Base-by-base conservation (phyloP, 225 moss, liverwort and hornwort species). In the Pleurozium schreberi region DNA sequence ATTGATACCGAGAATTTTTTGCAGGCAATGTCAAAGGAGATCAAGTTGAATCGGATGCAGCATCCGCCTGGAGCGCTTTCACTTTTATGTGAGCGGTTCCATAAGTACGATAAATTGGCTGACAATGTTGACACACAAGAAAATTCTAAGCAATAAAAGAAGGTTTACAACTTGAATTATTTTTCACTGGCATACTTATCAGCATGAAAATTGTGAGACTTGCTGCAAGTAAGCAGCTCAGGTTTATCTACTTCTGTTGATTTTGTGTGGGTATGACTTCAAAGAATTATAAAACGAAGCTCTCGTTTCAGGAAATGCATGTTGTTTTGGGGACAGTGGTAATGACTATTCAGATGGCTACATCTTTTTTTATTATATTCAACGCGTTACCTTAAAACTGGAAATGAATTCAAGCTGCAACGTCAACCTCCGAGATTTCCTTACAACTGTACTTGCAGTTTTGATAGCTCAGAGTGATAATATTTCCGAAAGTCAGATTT, bases 11-110 rank as follows among this genome's bases (percentile, higher is more conserved):
- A 84, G 40, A 28, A 43, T 88, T 76, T 68, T 40, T 88, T 80
- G 75, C 95, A 99, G 99, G 95, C 93, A 14, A 99, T 99, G 99
- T 95, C 96, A 6, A 94, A 92, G 89, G 97, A 99, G 88, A 92
- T 94, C 18, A 99, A 99, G 88, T 89, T 96, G 82, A 99, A 99
- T 87, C 93, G 95, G 77, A 96, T 99, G 99, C 99, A 99, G 83
- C 97, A 99, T 86, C 88, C 99, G 60, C 90, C 93, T 67, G 97
- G 94, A 75, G 92, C 91, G 23, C 95, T 99, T 58, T 84, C 92
- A 63, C 95, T 94, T 70, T 90, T 95, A 79, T 96, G 96, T 90
- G 89, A 90, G 76, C 96, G 96, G 83, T 97, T 94, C 60, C 89
- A 92, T 38, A 92, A 88, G 47, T 93, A 93, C 81, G 96, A 99